phyloP scores from a whole-genome alignment of 129 eudicot species.

The Gnaphalium uliginosum region DNA sequence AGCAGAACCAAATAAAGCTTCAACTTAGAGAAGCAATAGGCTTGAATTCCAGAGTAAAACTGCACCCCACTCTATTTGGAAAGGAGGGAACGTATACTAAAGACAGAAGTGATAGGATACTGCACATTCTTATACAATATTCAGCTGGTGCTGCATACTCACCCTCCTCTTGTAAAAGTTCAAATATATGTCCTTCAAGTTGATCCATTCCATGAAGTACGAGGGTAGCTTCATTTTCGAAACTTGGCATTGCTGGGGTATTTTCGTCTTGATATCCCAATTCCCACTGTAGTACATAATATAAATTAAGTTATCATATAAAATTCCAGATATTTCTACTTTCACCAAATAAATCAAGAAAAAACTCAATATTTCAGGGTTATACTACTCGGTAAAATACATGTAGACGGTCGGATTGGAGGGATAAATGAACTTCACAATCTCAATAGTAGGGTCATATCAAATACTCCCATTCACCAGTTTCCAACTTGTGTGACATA shows the following conservation, averaged over 20 bases:
- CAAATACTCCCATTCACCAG: not conserved
- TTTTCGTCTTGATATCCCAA: conserved; percentile 95
- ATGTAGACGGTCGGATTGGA: not conserved
- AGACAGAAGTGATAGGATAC: not conserved
- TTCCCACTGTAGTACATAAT: conserved; percentile 65
- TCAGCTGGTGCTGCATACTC: conserved; percentile 36
- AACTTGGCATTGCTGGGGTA: conserved; percentile 79
- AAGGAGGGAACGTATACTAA: not conserved
- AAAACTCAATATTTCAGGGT: not conserved
- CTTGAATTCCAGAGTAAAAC: conserved; percentile 6
- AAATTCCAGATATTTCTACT: not conserved
- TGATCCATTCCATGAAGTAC: conserved; percentile 96
- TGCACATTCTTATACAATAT: not conserved
- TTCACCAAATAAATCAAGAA: conserved; percentile 3
- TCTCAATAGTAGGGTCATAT: too few species aligned
- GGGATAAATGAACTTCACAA: not conserved
- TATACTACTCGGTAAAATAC: not conserved
- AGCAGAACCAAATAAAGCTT: conserved; percentile 12
- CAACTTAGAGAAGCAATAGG: not conserved
- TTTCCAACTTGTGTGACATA: not conserved
- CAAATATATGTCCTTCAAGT: conserved; percentile 80
- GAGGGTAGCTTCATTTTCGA: conserved; percentile 68
- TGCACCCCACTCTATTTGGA: not conserved
- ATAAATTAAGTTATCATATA: conserved; percentile 29
- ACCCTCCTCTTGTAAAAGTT: conserved; percentile 90